Evolutionary conservation across 2,329 filamentous ascomycete species (phyloP).

Genomic region (Ophioceras dolichostomum): DNA sequence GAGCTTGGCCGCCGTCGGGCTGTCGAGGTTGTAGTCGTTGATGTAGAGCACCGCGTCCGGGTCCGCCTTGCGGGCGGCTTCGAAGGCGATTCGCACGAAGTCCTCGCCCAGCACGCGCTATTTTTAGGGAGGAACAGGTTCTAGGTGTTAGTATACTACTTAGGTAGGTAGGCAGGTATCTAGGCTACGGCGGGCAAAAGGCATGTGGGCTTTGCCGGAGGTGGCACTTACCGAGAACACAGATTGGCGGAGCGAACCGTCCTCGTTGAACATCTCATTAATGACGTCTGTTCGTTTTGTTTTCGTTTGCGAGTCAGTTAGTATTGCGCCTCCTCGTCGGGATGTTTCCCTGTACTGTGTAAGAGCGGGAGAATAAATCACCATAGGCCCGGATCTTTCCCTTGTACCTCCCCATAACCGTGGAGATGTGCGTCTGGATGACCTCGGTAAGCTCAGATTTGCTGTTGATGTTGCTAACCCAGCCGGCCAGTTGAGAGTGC

Average conservation of each 20-base stretch:
- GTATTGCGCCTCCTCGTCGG: no score
- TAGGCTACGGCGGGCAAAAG: no score
- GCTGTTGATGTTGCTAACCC: slow-evolving; percentile 20
- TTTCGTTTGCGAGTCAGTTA: no score
- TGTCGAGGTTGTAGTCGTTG: slow-evolving; percentile 62
- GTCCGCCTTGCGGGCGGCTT: slow-evolving; percentile 53
- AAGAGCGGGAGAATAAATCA: no score
- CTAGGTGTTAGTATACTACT: no score
- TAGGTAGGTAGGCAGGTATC: no score
- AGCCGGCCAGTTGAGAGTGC: slow-evolving; percentile 40
- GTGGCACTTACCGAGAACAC: no score
- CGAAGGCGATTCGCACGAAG: slow-evolving; percentile 59
- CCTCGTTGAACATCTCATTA: slow-evolving; percentile 53
- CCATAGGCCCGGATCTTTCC: slow-evolving; percentile 51
- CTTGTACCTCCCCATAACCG: slow-evolving; percentile 19
- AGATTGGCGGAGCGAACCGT: slow-evolving; percentile 43
- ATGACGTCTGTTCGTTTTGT: no score
- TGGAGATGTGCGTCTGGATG: background rate
- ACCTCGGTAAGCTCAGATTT: background rate
- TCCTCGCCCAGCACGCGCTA: slow-evolving; percentile 55
- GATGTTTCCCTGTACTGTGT: no score
- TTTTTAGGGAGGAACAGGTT: no score
- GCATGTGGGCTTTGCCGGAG: no score
- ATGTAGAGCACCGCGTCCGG: slow-evolving; percentile 60
- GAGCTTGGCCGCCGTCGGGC: slow-evolving; percentile 43